A percentile compares a stretch with the other conserved stretches of the same genome.
These are phyloP conservation scores for Botrytis cinerea DNA, from an alignment of 2,329 filamentous ascomycete species.

Conservation along the genomic window DNA sequence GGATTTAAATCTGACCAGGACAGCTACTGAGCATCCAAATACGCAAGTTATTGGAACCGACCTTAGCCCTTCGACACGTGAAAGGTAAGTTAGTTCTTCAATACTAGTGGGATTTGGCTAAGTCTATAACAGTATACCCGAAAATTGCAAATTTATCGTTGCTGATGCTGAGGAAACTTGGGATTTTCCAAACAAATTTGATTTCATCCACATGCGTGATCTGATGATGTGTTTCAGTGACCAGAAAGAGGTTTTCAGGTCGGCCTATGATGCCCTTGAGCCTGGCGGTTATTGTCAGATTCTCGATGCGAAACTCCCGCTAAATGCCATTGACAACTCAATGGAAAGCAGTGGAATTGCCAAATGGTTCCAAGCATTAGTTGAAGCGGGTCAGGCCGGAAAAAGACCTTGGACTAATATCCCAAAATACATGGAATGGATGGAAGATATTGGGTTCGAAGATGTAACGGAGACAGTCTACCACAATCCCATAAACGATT, in stretches of 20 bases:
- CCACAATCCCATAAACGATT: conserved; percentile 55
- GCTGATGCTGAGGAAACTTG: conserved; percentile 54
- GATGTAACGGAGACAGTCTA: conserved; percentile 54
- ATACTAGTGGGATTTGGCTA: background rate
- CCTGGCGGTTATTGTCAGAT: conserved; percentile 30
- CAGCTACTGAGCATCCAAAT: conserved; percentile 15
- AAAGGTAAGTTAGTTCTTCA: background rate
- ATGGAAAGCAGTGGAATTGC: conserved; percentile 32
- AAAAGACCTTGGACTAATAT: conserved; percentile 28
- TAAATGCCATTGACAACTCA: conserved; percentile 29
- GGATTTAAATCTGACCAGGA: background rate
- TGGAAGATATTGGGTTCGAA: conserved; percentile 52
- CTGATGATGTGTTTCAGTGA: conserved; percentile 28
- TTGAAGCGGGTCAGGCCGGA: conserved; percentile 24
- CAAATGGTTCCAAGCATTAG: conserved; percentile 29
- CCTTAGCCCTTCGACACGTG: background rate
- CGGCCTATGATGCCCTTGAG: conserved; percentile 24
- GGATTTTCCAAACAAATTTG: conserved; percentile 50
- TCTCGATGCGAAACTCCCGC: conserved; percentile 27
- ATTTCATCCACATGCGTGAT: conserved; percentile 48
- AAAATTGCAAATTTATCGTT: conserved; percentile 46
- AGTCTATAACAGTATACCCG: conserved; percentile 6
- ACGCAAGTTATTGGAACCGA: conserved; percentile 18
- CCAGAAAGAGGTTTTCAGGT: conserved; percentile 24
- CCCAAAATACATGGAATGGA: conserved; percentile 27